Evolutionary conservation across 169 alveolate species (phyloP).

Genomic region (Babesia caballi): DNA sequence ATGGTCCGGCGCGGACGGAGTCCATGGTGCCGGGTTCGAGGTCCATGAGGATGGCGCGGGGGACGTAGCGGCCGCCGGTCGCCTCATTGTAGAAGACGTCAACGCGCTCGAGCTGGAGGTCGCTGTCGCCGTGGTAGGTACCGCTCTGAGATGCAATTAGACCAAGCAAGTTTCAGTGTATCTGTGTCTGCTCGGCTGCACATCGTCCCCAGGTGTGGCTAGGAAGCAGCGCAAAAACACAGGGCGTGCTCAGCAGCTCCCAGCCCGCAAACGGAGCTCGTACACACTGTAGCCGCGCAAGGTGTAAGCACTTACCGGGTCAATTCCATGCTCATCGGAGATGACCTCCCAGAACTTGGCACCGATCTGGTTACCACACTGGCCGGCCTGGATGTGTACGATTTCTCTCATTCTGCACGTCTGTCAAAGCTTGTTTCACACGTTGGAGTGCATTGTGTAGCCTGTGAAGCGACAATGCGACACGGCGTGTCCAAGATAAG

Average conservation of each 20-base stretch:
- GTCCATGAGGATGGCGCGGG: constrained; percentile 98
- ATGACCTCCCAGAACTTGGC: constrained; percentile 99
- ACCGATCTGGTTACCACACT: constrained; percentile 99
- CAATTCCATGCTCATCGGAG: constrained; percentile 99
- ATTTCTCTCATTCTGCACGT: constrained; percentile 94
- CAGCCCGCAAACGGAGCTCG: too few species aligned
- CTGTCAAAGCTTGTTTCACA: background rate
- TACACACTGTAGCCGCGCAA: too few species aligned
- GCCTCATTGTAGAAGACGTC: constrained; percentile 96
- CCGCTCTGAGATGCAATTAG: constrained; percentile 81
- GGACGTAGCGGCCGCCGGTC: constrained; percentile 97
- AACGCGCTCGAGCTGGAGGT: constrained; percentile 93
- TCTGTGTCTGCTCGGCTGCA: too few species aligned
- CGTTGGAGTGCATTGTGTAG: background rate
- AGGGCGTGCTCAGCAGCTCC: too few species aligned
- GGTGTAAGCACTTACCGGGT: constrained; percentile 82
- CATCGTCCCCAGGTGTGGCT: too few species aligned
- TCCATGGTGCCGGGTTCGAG: constrained; percentile 99
- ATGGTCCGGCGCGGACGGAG: constrained; percentile 97
- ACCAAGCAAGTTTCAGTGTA: too few species aligned
- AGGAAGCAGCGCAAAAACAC: too few species aligned
- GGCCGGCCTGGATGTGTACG: constrained; percentile 98
- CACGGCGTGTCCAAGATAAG: constrained; percentile 4
- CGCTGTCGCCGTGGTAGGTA: constrained; percentile 96
- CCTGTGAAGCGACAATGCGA: background rate